Evolutionary conservation across 2,329 filamentous ascomycete genomes (phyloP).

Genomic region (Colletotrichum sublineola): DNA sequence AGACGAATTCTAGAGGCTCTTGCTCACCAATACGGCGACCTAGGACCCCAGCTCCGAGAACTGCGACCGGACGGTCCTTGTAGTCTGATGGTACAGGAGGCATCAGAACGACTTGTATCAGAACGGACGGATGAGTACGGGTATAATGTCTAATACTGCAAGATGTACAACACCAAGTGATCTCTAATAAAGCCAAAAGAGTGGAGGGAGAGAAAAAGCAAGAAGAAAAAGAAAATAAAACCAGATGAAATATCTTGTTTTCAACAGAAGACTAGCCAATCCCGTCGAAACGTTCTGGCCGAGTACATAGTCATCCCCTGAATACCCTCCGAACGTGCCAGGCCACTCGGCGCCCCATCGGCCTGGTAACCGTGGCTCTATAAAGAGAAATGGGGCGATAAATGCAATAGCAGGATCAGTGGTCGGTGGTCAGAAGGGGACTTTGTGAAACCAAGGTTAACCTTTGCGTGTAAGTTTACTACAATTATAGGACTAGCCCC

Average conservation of each 20-base stretch:
- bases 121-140: not conserved
- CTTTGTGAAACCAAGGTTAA: not conserved
- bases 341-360: constrained; percentile 14
- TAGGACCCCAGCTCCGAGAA: constrained; percentile 59
- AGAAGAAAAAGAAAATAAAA: not conserved
- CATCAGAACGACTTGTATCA: constrained; percentile 33
- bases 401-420: no score
- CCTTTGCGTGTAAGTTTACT: not conserved
- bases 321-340: constrained; percentile 5
- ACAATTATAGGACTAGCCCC: not conserved
- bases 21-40: constrained; percentile 54
- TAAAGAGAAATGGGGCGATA: not conserved
- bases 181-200: no score
- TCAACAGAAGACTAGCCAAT: not conserved
- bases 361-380: not conserved
- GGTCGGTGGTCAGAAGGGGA: no score
- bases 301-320: constrained; percentile 10
- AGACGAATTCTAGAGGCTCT: no score
- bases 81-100: constrained; percentile 44
- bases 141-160: not conserved
- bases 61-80: constrained; percentile 49
- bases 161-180: not conserved
- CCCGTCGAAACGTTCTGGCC: constrained; percentile 22
- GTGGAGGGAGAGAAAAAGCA: no score
- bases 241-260: not conserved